phyloP scores from a whole-genome alignment of 345 rosid genomes.

The Brassica cretica region DNA sequence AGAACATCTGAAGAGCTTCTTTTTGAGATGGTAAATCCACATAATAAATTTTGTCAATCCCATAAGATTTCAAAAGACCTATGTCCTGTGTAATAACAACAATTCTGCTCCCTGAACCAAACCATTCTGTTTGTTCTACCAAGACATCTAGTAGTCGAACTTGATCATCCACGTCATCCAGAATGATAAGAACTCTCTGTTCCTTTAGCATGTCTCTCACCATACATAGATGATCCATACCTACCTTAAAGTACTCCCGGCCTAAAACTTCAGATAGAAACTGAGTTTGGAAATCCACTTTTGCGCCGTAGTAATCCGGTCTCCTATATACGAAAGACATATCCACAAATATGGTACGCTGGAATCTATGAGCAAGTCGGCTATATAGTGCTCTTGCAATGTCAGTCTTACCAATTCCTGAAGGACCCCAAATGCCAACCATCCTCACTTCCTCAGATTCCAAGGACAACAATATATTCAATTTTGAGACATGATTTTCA shows the following conservation, averaged over 20 bases:
- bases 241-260: not conserved
- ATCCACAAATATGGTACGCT: not conserved
- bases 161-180: slow-evolving; percentile 3
- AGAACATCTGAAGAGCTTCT: slow-evolving; percentile 23
- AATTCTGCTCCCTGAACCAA: slow-evolving; percentile 23
- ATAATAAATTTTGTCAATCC: not conserved
- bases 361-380: not conserved
- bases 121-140: not conserved
- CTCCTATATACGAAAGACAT: not conserved
- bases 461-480: not conserved
- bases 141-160: not conserved
- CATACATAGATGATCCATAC: not conserved
- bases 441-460: slow-evolving; percentile 2
- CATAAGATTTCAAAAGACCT: not conserved
- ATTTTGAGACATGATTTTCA: not conserved
- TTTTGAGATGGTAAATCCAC: not conserved
- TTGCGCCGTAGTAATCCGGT: slow-evolving; percentile 10
- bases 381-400: slow-evolving; percentile 29
- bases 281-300: slow-evolving; percentile 27
- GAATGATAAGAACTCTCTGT: slow-evolving; percentile 18
- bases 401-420: slow-evolving; percentile 48
- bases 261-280: slow-evolving; percentile 38
- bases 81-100: slow-evolving; percentile 5
- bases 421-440: slow-evolving; percentile 45
- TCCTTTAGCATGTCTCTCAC: not conserved